Percentiles rank a stretch among this genome's conserved stretches.
Evolutionary conservation across 306 rosid species (phyloP).

Genomic region (Rubus parviflorus): DNA sequence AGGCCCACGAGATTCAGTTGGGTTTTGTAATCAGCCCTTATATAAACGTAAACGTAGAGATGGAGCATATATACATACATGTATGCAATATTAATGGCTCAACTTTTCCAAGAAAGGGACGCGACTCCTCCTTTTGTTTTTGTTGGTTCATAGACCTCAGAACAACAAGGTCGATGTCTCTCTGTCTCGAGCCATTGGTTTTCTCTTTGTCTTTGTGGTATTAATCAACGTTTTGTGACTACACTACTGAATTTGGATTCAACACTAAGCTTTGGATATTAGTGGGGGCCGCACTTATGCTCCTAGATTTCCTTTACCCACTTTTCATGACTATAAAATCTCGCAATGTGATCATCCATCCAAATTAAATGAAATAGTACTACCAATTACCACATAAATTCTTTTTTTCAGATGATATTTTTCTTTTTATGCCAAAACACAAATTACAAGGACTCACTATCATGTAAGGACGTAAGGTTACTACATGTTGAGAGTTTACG

Average conservation of each 20-base stretch:
- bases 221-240: background rate
- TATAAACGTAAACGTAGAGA: too few species aligned
- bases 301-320: background rate
- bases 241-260: slow-evolving; percentile 2
- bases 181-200: slow-evolving; percentile 24
- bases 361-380: background rate
- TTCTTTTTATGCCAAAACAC: background rate
- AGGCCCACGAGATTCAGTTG: too few species aligned
- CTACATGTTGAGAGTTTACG: too few species aligned
- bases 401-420: background rate
- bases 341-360: background rate
- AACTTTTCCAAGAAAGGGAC: slow-evolving; percentile 21
- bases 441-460: too few species aligned
- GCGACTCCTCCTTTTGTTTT: background rate
- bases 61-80: background rate
- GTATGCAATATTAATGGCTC: background rate
- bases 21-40: too few species aligned
- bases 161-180: too few species aligned
- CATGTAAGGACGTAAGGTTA: too few species aligned
- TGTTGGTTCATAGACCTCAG: slow-evolving; percentile 5
- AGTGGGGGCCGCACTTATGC: background rate
- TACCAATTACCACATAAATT: background rate
- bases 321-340: background rate
- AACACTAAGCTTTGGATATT: background rate
- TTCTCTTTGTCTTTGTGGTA: background rate